Conservation (phyloP, 345 rosid species). For the Eucalyptus marginata region DNA sequence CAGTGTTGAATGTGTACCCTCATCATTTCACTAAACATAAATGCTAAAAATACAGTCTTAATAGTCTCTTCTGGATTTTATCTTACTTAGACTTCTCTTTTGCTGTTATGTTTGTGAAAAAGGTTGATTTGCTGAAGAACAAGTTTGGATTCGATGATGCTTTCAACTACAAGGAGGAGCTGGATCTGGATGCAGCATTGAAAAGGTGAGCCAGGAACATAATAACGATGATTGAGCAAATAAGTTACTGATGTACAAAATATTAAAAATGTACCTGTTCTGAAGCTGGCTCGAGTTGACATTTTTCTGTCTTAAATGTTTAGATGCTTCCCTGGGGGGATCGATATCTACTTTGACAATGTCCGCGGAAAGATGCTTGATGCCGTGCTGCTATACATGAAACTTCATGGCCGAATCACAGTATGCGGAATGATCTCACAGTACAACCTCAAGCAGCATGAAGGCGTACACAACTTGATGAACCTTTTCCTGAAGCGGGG, state of each 20-base stretch:
- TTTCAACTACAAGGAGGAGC: conserved; percentile 47
- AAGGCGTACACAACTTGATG: not conserved
- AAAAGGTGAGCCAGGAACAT: not conserved
- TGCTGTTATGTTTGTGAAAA: not conserved
- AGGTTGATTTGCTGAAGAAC: conserved; percentile 37
- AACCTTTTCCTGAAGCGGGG: not conserved
- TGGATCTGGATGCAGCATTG: conserved; percentile 16
- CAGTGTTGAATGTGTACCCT: not conserved
- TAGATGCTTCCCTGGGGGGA: conserved; percentile 17
- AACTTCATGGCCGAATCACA: not conserved
- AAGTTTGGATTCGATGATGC: conserved; percentile 45
- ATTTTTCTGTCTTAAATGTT: not conserved
- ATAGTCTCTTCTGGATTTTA: not conserved
- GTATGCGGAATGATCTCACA: conserved; percentile 14
- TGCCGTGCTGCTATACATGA: conserved; percentile 16
- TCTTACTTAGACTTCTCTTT: not conserved
- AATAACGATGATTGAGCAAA: not conserved
- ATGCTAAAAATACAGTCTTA: too few relatives aligned
- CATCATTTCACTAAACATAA: not conserved
- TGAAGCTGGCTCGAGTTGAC: not conserved
- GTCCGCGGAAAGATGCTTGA: conserved; percentile 21
- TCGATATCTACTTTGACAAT: conserved; percentile 17
- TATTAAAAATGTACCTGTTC: not conserved
- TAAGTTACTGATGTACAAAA: not conserved
- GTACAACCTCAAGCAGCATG: conserved; percentile 4